phyloP scores from a whole-genome alignment of 2,329 filamentous ascomycete genomes.

The Phyllosticta paracitricarpa region DNA sequence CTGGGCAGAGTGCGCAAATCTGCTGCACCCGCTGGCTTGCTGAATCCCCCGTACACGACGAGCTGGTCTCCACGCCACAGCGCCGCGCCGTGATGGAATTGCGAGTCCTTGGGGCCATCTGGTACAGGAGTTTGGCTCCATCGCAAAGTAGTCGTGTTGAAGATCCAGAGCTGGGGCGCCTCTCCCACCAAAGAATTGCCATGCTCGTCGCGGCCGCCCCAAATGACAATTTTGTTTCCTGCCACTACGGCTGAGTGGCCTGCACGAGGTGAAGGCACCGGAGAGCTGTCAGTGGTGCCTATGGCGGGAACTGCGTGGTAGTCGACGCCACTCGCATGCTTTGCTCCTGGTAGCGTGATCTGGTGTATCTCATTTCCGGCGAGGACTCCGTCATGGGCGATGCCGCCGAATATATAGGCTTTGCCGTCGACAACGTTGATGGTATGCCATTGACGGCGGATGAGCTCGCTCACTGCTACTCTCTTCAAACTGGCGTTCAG shows the following conservation, averaged over 20 bases:
- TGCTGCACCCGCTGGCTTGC: slow-evolving; percentile 14
- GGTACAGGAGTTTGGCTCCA: slow-evolving; percentile 16
- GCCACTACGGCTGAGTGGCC: slow-evolving; percentile 32
- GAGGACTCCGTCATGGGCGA: slow-evolving; percentile 24
- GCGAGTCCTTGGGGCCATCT: slow-evolving; percentile 12
- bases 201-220: slow-evolving; percentile 27
- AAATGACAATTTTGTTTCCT: slow-evolving; percentile 30
- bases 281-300: slow-evolving; percentile 19
- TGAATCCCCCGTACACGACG: slow-evolving; percentile 20
- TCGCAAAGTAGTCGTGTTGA: slow-evolving; percentile 22
- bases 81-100: slow-evolving; percentile 12
- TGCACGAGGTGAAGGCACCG: slow-evolving; percentile 26
- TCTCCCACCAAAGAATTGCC: slow-evolving; percentile 25
- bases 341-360: slow-evolving; percentile 22
- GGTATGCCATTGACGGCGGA: slow-evolving; percentile 29
- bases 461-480: slow-evolving; percentile 27
- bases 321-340: slow-evolving; percentile 24
- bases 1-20: slow-evolving; percentile 6
- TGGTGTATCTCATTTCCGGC: slow-evolving; percentile 35
- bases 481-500: slow-evolving; percentile 33
- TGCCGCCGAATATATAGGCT: slow-evolving; percentile 37
- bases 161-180: slow-evolving; percentile 31
- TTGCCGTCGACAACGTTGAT: slow-evolving; percentile 32
- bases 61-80: slow-evolving; percentile 17
- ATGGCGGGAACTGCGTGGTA: slow-evolving; percentile 35